Percentiles rank a stretch among this genome's conserved stretches.
These are phyloP conservation scores for Basidiobolus meristosporus DNA, from an alignment of 371 early-diverging fungal genomes.

Conservation along the genomic window DNA sequence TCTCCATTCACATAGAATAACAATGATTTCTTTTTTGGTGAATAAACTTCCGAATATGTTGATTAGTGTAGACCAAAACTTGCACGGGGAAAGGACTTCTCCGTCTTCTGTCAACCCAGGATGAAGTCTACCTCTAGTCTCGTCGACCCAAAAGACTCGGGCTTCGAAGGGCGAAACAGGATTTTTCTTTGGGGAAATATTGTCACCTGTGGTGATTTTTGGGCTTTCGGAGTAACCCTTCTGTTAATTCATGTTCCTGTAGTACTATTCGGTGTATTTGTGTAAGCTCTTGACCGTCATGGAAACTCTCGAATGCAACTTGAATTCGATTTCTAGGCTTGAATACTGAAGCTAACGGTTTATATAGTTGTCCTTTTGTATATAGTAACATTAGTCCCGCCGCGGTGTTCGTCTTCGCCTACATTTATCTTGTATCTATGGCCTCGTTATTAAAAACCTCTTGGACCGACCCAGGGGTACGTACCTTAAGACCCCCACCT, in stretches of 20 bases:
- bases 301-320: background rate
- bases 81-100: too few species aligned
- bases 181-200: slow-evolving; percentile 42
- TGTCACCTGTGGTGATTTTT: slow-evolving; percentile 38
- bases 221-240: slow-evolving; percentile 37
- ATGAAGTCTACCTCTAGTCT: too few species aligned
- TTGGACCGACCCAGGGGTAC: slow-evolving; percentile 80
- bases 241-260: slow-evolving; percentile 35
- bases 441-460: slow-evolving; percentile 64
- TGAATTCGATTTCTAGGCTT: background rate
- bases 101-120: too few species aligned
- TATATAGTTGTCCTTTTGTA: slow-evolving; percentile 36
- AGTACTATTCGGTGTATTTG: slow-evolving; percentile 38
- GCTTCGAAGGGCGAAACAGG: slow-evolving; percentile 16
- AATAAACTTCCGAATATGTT: too few species aligned
- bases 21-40: too few species aligned
- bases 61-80: too few species aligned
- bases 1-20: too few species aligned
- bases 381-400: slow-evolving; percentile 36
- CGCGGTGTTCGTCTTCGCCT: slow-evolving; percentile 47
- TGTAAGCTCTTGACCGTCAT: slow-evolving; percentile 18
- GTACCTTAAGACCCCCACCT: background rate
- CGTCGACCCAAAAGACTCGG: too few species aligned
- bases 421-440: slow-evolving; percentile 40
- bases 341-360: slow-evolving; percentile 2